These are phyloP conservation scores for Xylariaceae sp. DNA, from an alignment of 2,329 filamentous ascomycete species.

Conservation along the genomic window DNA sequence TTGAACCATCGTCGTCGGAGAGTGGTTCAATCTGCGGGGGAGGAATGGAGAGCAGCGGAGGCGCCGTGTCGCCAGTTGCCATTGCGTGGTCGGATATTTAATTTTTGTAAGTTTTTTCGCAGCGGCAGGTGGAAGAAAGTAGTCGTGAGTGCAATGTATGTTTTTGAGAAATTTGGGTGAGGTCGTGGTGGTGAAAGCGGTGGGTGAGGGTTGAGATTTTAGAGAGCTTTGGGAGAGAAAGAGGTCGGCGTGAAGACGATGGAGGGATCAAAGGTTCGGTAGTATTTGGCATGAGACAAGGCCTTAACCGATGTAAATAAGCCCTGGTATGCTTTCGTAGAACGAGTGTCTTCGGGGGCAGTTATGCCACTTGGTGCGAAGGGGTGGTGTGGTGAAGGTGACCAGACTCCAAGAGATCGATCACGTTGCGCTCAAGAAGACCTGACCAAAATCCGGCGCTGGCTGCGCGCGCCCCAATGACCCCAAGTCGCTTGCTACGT, in stretches of 20 bases:
- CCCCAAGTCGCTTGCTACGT: constrained; percentile 32
- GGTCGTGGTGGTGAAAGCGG: constrained; percentile 7
- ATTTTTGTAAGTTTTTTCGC: not conserved
- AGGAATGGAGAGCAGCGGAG: constrained; percentile 55
- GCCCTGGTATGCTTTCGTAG: constrained; percentile 19
- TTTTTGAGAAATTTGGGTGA: not conserved
- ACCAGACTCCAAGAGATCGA: constrained; percentile 29
- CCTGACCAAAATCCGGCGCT: constrained; percentile 36
- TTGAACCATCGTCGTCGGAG: constrained; percentile 74
- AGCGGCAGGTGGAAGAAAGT: not conserved
- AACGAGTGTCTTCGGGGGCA: constrained; percentile 29
- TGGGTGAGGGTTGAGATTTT: constrained; percentile 22
- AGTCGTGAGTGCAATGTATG: not conserved
- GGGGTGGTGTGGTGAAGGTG: constrained; percentile 24
- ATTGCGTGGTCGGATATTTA: constrained; percentile 43
- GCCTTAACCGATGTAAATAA: constrained; percentile 17
- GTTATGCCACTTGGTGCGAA: constrained; percentile 24
- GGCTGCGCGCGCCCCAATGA: constrained; percentile 30
- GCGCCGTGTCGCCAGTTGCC: constrained; percentile 57
- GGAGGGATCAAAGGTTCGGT: constrained; percentile 13
- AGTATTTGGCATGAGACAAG: constrained; percentile 20
- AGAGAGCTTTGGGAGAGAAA: constrained; percentile 16
- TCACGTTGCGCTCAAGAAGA: constrained; percentile 36
- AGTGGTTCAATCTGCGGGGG: constrained; percentile 53
- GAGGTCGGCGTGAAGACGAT: constrained; percentile 11